Percentiles rank a stretch among this genome's conserved stretches.
Conservation (phyloP, 306 rosid genomes). For the Cajanus cajan region DNA sequence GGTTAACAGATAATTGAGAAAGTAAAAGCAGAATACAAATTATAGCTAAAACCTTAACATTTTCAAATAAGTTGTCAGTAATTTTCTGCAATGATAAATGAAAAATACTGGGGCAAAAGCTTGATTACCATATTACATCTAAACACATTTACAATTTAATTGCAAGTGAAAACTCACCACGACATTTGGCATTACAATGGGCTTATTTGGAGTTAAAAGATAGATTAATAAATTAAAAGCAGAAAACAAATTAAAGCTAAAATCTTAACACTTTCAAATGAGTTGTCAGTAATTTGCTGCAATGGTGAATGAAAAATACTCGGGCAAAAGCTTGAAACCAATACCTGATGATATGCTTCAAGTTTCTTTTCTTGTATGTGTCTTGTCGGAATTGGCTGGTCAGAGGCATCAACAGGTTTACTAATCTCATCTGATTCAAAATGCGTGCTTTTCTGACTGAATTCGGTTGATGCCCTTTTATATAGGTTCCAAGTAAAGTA, state of each 20-base stretch:
- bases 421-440: neutral
- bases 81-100: neutral
- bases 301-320: neutral
- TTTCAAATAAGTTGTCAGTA: neutral
- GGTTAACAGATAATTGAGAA: slow-evolving; percentile 4
- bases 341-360: slow-evolving; percentile 40
- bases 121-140: neutral
- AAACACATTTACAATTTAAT: neutral
- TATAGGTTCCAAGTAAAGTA: slow-evolving; percentile 23
- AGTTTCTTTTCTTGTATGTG: slow-evolving; percentile 35
- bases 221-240: slow-evolving; percentile 14
- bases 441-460: slow-evolving; percentile 9
- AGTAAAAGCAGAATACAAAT: neutral
- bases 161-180: slow-evolving; percentile 1
- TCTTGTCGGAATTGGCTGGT: slow-evolving; percentile 9
- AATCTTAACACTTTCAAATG: neutral
- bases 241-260: neutral
- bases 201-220: slow-evolving; percentile 18
- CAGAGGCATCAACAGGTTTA: slow-evolving; percentile 23
- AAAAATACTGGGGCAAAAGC: slow-evolving; percentile 6
- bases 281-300: neutral
- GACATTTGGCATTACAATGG: slow-evolving; percentile 1
- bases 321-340: neutral
- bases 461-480: slow-evolving; percentile 14
- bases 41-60: neutral